Evolutionary conservation across 148 eudicot species (phyloP).

Genomic region (Camellia granthamiana): DNA sequence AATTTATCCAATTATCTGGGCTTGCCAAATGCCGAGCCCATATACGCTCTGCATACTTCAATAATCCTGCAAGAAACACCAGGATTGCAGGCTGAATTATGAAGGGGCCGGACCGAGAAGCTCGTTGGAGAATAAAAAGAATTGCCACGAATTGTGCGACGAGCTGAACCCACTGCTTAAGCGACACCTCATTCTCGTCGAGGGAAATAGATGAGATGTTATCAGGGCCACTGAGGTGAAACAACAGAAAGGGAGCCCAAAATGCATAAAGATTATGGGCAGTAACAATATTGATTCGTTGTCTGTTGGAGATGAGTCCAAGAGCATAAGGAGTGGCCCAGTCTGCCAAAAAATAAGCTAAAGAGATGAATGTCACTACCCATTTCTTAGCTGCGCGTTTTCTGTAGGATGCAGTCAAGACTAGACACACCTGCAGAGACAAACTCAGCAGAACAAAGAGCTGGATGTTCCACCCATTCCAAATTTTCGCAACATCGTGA

Average conservation of each 20-base stretch:
- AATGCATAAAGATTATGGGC: not conserved
- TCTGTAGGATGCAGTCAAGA: not conserved
- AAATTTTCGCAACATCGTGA: not conserved
- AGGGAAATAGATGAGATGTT: not conserved
- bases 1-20: not conserved
- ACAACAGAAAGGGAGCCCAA: not conserved
- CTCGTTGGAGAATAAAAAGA: not conserved
- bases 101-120: not conserved
- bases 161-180: not conserved
- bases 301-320: slow-evolving; percentile 3
- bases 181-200: not conserved
- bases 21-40: not conserved
- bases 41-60: not conserved
- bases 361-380: not conserved
- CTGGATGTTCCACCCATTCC: not conserved
- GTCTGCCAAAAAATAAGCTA: not conserved
- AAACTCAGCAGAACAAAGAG: not conserved
- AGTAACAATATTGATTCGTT: not conserved
- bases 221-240: not conserved
- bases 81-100: not conserved
- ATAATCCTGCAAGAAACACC: not conserved
- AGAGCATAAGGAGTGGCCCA: not conserved
- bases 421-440: not conserved
- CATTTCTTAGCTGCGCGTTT: not conserved
- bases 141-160: not conserved